Base-by-base conservation (phyloP, 202 grass and related monocot species). In the Schoenoplectus triqueter region DNA sequence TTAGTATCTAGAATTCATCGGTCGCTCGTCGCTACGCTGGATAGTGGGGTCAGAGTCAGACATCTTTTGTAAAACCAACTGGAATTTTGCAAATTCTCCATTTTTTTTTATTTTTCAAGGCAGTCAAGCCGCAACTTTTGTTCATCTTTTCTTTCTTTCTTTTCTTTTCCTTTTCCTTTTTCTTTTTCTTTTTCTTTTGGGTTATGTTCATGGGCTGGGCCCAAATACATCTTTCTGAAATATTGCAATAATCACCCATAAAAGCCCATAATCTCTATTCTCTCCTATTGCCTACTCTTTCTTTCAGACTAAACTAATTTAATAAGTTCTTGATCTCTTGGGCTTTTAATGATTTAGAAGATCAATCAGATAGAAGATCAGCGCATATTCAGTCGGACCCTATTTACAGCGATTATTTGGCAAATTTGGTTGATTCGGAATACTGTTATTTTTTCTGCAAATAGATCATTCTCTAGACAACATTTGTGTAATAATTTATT, bases 1-100 rank as follows among this genome's bases (percentile, higher is more conserved):
- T 18, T 59, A 79, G 22, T 22, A 41, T 78, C 48, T 39, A 55
- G 50, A 57, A 80, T 80, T 82, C 10, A 66, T 82, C 8, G 62
- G 20, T 66, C 40, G 49, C 50, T 55, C 49, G 72, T 66, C 52
- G 69, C 20, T 55, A 10, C 52, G 69, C 20, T 55, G 19, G 50
- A 4, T 76, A 11, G 19, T 14, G 9, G 73, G 0, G 50, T 19
- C 18, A 61, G 40, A 68, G 50, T 19, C 18, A 61, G 40, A 68
- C 63, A 7, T 69, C 39, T 69, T 67, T 50, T 50, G 19, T 20
- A 52, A 69, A 67, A 51, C 46, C 6, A 0, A 5, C 19, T 82
- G 55, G 10, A 68, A 69, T 66, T 68, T 77, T 18, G 5, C 56
- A 57, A 14, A 47, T 8, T 18, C 3, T 7, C 7, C 0, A 5